Evolutionary conservation across 2,329 filamentous ascomycete genomes (phyloP).

Genomic region (Pyricularia grisea): DNA sequence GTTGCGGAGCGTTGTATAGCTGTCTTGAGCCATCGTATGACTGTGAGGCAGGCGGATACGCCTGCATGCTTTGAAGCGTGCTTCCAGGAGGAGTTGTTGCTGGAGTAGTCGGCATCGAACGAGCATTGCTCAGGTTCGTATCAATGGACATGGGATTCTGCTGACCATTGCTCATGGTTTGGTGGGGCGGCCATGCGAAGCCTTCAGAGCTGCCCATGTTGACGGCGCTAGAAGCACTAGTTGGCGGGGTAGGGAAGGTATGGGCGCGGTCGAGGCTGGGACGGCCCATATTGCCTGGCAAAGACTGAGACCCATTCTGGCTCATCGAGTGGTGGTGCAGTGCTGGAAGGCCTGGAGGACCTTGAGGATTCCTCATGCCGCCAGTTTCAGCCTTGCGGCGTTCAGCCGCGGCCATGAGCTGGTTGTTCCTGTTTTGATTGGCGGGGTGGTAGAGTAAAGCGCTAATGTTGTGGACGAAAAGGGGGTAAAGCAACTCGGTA

Average conservation of each 20-base stretch:
- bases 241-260: slow-evolving; percentile 88
- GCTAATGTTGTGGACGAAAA: slow-evolving; percentile 97
- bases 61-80: slow-evolving; percentile 66
- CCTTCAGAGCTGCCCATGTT: slow-evolving; percentile 65
- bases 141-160: slow-evolving; percentile 73
- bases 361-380: slow-evolving; percentile 52
- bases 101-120: slow-evolving; percentile 84
- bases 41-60: slow-evolving; percentile 61
- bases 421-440: slow-evolving; percentile 72
- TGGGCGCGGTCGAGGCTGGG: slow-evolving; percentile 76
- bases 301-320: slow-evolving; percentile 31
- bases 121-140: slow-evolving; percentile 64
- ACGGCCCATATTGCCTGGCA: slow-evolving; percentile 63
- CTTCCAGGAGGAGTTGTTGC: slow-evolving; percentile 77
- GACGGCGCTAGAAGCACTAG: slow-evolving; percentile 82
- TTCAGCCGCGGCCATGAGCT: slow-evolving; percentile 79
- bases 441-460: slow-evolving; percentile 88
- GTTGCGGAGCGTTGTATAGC: slow-evolving; percentile 64
- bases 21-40: slow-evolving; percentile 68
- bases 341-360: slow-evolving; percentile 49
- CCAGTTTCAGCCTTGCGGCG: slow-evolving; percentile 63
- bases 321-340: slow-evolving; percentile 54
- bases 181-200: slow-evolving; percentile 70
- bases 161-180: slow-evolving; percentile 52
- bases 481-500: slow-evolving; percentile 84